These are phyloP conservation scores for Dactylonectria estremocensis DNA, from an alignment of 2,329 filamentous ascomycete genomes.

Conservation along the genomic window DNA sequence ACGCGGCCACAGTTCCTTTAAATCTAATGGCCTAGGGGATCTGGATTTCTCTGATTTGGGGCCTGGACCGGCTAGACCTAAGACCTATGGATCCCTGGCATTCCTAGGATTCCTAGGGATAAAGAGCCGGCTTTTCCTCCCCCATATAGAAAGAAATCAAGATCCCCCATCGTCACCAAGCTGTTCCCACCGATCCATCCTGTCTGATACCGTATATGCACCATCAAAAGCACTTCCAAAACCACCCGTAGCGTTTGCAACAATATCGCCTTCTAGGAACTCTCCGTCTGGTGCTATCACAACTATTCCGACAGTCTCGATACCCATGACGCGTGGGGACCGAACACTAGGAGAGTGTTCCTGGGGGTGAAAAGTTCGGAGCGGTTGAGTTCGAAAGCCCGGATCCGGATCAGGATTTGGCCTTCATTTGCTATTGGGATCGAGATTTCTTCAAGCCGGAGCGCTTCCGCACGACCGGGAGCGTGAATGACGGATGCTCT, in stretches of 20 bases:
- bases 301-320: not conserved
- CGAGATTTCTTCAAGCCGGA: not conserved
- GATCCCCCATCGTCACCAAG: too few species aligned
- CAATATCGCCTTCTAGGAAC: not conserved
- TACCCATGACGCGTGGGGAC: not conserved
- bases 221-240: not conserved
- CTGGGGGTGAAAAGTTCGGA: conserved; percentile 19
- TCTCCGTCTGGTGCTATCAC: not conserved
- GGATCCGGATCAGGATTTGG: conserved; percentile 9
- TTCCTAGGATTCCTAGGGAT: too few species aligned
- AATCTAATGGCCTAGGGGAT: too few species aligned
- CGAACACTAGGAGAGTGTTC: conserved; percentile 11
- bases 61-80: too few species aligned
- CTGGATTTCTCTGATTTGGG: too few species aligned
- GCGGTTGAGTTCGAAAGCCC: conserved; percentile 15
- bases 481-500: not conserved
- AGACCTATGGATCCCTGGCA: too few species aligned
- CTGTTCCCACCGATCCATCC: too few species aligned
- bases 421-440: not conserved
- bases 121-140: too few species aligned
- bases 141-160: too few species aligned
- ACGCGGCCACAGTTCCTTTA: too few species aligned
- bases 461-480: not conserved
- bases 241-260: not conserved
- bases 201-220: too few species aligned